Evolutionary conservation across 139 green algal species (phyloP), one percentile per base, ranked within the genome.

Genomic region (Microglena sp.): DNA sequence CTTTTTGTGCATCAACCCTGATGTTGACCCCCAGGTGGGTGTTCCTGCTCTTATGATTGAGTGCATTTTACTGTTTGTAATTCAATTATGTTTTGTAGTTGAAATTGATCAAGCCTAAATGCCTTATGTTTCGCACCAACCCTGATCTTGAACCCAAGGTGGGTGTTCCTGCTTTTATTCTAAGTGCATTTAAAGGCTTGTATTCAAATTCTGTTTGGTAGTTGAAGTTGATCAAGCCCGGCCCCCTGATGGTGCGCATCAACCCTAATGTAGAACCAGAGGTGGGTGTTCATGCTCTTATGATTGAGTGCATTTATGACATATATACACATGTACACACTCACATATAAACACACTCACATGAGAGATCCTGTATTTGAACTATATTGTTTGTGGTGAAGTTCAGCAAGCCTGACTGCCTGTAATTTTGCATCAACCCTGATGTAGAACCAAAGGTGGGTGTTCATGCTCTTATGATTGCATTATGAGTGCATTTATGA

Each of bases 261-360:
- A 98, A 98, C 81, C 92, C 92, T 6, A 91, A 98, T 66, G 90
- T 98, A 1, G 92, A 98, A 83, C 92, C 92, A 21, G 67, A n/a
- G 63, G 62, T 69, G 46, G 4, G 62, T 33, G 21, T n/a, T n/a
- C n/a, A n/a, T n/a, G n/a, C n/a, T 3, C n/a, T n/a, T n/a, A n/a
- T n/a, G n/a, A 24, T 15, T 24, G 11, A 15, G 5, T 57, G 45
- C n/a, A 15, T 15, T 6, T 5, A 22, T 57, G 28, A 18, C 40
- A 50, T 18, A 50, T 18, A 50, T 24, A 50, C 40, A 50, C 40
- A 50, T 18, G 40, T 18, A 50, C 40, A 50, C 40, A 50, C 40
- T 24, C 40, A 50, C 40, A 50, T 18, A 50, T 18, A 50, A 11
- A 50, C 40, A 50, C 40, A 50, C 40, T 50, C 40, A 18, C 40